phyloP scores from a whole-genome alignment of 768 basidiomycete genomes.

The Podaxis sp. region DNA sequence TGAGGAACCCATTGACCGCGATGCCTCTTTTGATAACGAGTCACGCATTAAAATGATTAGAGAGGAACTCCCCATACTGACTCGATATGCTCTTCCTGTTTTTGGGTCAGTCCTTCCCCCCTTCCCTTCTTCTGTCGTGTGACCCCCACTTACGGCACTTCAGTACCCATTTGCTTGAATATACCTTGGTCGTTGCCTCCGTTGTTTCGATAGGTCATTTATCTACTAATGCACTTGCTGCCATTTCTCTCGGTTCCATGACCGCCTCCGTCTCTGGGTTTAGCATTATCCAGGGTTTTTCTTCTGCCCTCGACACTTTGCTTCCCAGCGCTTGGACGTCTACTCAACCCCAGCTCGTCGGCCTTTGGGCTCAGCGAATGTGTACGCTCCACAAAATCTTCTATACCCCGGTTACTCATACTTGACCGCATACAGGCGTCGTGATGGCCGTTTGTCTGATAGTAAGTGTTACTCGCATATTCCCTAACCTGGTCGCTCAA shows the following conservation, averaged over 20 bases:
- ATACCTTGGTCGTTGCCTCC: conserved; percentile 79
- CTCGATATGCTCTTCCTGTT: conserved; percentile 68
- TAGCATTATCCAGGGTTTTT: conserved; percentile 79
- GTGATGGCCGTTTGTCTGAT: conserved; percentile 58
- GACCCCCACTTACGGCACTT: neutral
- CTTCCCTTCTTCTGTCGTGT: neutral
- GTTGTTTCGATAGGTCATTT: conserved; percentile 90
- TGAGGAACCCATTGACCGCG: conserved; percentile 44
- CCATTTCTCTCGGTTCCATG: conserved; percentile 73
- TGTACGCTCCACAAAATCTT: conserved; percentile 40
- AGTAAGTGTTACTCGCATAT: conserved; percentile 41
- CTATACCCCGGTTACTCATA: neutral
- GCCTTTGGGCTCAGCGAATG: conserved; percentile 91
- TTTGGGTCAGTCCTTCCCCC: conserved; percentile 53
- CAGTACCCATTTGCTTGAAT: conserved; percentile 82
- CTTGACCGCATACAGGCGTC: conserved; percentile 43
- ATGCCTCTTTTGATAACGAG: conserved; percentile 31
- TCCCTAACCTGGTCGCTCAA: conserved; percentile 19
- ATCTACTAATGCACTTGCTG: conserved; percentile 85
- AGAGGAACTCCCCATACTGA: conserved; percentile 61
- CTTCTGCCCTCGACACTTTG: conserved; percentile 87
- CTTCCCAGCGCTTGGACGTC: conserved; percentile 96
- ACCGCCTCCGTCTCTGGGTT: conserved; percentile 73
- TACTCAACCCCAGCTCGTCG: conserved; percentile 76
- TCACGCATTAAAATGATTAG: conserved; percentile 38